Evolutionary conservation across 129 eudicot species (phyloP), one percentile per base, ranked within the genome.

Genomic region (Logfia minima): DNA sequence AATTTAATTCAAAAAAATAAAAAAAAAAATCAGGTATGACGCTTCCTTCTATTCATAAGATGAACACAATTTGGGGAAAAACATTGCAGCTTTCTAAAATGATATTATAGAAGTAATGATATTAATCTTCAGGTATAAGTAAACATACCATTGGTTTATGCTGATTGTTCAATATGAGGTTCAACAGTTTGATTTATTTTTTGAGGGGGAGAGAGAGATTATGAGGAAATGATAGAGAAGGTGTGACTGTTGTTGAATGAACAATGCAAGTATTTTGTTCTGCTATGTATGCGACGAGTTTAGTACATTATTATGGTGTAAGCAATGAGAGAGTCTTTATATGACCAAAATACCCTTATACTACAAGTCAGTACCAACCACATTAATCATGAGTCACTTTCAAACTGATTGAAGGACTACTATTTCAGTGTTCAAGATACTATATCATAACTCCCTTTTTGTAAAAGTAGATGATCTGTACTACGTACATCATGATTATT

Each of bases 291-390:
- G 8, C 5, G 69, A 64, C 39, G 37, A 23, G 8, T 64, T 64
- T 6, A 17, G 43, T 64, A 64, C 21, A 13, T 64, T 29, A 1
- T 16, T 64, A 29, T 28, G 34, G 22, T 64, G 68, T 64, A 64
- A 64, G 68, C 69, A 64, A 64, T 29, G 69, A 64, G 19, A 64
- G 37, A 64, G 69, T 64, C 3, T 8, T 39, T 39, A 4, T 28
- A 64, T 28, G 69, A 64, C 69, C 23, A 64, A 64, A 64, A 29
- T 64, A 64, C 69, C 69, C 69, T 64, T 64, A 13, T 4, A 8
- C 13, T 64, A 29, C 39, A 29, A 23, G 18, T 31, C n/a, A 16
- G 8, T 28, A 63, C 69, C 41, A 28, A 13, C 41, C 37, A 26
- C 37, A 10, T 62, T 62, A 8, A 22, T 23, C 17, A 22, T 10